These are phyloP conservation scores for Pestalotiopsis sp. DNA, from an alignment of 2,329 filamentous ascomycete genomes.

Conservation along the genomic window DNA sequence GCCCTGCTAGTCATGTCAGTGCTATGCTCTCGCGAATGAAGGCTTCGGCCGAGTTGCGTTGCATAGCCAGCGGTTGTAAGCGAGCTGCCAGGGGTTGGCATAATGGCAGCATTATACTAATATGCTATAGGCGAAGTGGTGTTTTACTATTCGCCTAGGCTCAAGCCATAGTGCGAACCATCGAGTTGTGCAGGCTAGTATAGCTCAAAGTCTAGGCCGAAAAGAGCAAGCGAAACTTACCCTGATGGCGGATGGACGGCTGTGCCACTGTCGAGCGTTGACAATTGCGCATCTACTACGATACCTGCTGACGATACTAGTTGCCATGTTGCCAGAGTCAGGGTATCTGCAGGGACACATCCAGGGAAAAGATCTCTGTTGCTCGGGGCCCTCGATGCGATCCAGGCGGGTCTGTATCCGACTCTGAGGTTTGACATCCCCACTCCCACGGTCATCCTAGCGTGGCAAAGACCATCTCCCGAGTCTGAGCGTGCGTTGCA, in stretches of 20 bases:
- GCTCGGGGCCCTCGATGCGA: not conserved
- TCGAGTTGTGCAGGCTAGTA: not conserved
- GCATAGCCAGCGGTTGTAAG: not conserved
- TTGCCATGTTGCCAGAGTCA: not conserved
- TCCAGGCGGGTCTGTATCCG: not conserved
- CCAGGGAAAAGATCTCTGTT: not conserved
- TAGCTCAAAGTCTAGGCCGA: not conserved
- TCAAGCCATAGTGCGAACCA: not conserved
- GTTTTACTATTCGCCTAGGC: not conserved
- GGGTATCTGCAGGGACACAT: not conserved
- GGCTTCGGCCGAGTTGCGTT: not conserved
- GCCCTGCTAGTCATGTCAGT: not conserved
- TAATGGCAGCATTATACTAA: not conserved
- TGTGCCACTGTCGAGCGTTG: not conserved
- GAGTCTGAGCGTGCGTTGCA: slow-evolving; percentile 3
- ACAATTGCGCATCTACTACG: not conserved
- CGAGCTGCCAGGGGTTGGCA: not conserved
- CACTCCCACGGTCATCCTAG: slow-evolving; percentile 2
- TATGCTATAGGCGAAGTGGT: not conserved
- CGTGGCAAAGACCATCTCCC: slow-evolving; percentile 1
- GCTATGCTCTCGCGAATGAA: not conserved
- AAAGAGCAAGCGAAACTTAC: not conserved
- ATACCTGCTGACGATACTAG: not conserved
- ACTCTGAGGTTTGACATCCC: not conserved
- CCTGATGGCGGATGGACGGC: not conserved